phyloP scores from a whole-genome alignment of 2,329 filamentous ascomycete genomes.

The Phyllosticta capitalensis region DNA sequence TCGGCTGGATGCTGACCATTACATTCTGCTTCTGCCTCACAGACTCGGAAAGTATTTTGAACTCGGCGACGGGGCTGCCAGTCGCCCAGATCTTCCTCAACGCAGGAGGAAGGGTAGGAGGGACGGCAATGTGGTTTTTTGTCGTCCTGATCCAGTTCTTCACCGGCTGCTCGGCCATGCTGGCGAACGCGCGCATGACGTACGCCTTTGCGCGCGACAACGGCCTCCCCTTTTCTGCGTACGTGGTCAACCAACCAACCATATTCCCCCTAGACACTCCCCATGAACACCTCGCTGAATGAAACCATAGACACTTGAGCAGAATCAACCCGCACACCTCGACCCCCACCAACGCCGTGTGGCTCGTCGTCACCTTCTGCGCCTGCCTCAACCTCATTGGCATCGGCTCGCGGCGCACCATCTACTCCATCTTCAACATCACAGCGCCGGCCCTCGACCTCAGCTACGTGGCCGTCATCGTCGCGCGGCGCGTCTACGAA shows the following conservation, averaged over 20 bases:
- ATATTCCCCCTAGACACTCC: neutral
- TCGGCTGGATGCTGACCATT: constrained; percentile 56
- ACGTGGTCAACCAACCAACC: too few species aligned
- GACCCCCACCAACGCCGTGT: constrained; percentile 54
- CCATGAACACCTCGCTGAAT: neutral
- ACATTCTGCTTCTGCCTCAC: constrained; percentile 54
- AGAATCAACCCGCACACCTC: constrained; percentile 44
- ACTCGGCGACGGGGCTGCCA: constrained; percentile 50
- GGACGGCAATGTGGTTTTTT: constrained; percentile 51
- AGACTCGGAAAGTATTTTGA: constrained; percentile 47
- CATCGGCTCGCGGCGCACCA: constrained; percentile 42
- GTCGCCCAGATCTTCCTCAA: constrained; percentile 51
- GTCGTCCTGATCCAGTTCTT: constrained; percentile 57
- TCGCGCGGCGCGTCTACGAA: constrained; percentile 47
- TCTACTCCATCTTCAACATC: constrained; percentile 40
- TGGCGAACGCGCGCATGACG: constrained; percentile 54
- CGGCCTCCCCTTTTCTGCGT: constrained; percentile 51
- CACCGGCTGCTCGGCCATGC: constrained; percentile 54
- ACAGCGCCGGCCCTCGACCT: constrained; percentile 40
- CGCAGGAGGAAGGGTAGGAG: constrained; percentile 47
- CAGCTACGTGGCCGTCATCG: constrained; percentile 52
- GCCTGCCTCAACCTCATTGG: constrained; percentile 42
- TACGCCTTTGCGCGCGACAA: constrained; percentile 53
- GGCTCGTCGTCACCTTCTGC: constrained; percentile 53
- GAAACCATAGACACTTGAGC: constrained; percentile 36